A percentile compares a stretch with the other conserved stretches of the same genome.
These are phyloP conservation scores for Boletales sp. DNA, from an alignment of 768 basidiomycete species.

Conservation along the genomic window DNA sequence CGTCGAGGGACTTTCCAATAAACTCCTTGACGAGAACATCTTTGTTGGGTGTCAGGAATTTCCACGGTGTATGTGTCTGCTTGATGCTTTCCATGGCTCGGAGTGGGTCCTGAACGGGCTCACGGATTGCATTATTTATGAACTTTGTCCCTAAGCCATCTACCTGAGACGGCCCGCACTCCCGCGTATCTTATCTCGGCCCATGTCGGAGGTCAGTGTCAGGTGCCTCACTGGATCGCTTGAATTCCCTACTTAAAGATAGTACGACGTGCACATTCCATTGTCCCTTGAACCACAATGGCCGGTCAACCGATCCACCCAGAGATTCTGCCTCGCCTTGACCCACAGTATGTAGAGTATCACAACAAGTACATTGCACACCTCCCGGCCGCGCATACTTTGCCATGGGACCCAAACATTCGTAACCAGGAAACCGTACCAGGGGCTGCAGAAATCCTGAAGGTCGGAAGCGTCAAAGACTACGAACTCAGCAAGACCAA, in stretches of 20 bases:
- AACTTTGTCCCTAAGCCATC: background rate
- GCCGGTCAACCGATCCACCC: conserved; percentile 55
- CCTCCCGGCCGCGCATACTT: conserved; percentile 47
- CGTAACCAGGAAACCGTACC: conserved; percentile 52
- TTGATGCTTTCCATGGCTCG: conserved; percentile 21
- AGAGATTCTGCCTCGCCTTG: conserved; percentile 52
- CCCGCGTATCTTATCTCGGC: conserved; percentile 6
- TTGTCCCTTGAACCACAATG: conserved; percentile 14
- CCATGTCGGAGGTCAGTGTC: background rate
- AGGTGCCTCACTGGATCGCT: background rate
- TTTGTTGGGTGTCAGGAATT: conserved; percentile 43
- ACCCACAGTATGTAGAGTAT: conserved; percentile 64
- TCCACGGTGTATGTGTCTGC: conserved; percentile 48
- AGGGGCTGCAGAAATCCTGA: conserved; percentile 52
- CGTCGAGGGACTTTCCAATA: conserved; percentile 51
- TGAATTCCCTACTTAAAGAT: conserved; percentile 11
- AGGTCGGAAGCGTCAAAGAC: conserved; percentile 55
- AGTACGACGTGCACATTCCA: background rate
- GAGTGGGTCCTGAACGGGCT: background rate
- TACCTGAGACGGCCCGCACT: conserved; percentile 3
- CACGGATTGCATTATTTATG: conserved; percentile 1
- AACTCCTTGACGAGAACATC: conserved; percentile 50
- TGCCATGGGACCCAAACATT: conserved; percentile 59
- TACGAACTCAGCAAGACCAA: conserved; percentile 48
- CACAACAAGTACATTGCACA: conserved; percentile 50